Evolutionary conservation across 2,329 filamentous ascomycete genomes (phyloP).

Genomic region (Fusarium dimerum): DNA sequence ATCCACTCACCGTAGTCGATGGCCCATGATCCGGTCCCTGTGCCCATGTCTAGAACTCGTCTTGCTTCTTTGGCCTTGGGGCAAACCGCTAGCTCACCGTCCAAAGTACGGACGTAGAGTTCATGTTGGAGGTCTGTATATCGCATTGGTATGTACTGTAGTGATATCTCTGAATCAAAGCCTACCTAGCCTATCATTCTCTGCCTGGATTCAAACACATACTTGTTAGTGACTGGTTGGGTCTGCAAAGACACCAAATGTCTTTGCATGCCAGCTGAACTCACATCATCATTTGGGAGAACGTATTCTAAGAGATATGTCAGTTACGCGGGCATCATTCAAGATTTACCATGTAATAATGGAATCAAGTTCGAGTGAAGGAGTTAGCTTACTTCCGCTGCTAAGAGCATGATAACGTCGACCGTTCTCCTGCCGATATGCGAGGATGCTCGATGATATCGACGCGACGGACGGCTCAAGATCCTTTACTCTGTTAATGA

Average conservation of each 20-base stretch:
- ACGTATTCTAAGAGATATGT: constrained; percentile 19
- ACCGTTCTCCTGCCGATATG: constrained; percentile 19
- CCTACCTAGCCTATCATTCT: constrained; percentile 5
- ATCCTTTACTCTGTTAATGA: not conserved
- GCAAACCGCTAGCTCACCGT: constrained; percentile 24
- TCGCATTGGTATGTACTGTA: not conserved
- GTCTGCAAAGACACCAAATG: not conserved
- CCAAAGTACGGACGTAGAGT: constrained; percentile 23
- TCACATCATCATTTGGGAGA: constrained; percentile 26
- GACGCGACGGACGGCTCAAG: constrained; percentile 5
- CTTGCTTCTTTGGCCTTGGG: constrained; percentile 20
- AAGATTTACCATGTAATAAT: too few relatives aligned
- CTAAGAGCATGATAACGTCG: constrained; percentile 22
- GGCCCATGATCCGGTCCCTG: constrained; percentile 36
- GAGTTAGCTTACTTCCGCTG: constrained; percentile 8
- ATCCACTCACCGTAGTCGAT: constrained; percentile 30
- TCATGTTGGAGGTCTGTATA: constrained; percentile 30
- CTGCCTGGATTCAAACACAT: not conserved
- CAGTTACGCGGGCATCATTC: not conserved
- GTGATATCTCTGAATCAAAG: not conserved
- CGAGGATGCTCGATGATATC: constrained; percentile 10
- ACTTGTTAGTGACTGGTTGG: not conserved
- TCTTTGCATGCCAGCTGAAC: not conserved
- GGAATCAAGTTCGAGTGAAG: too few relatives aligned
- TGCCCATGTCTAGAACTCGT: constrained; percentile 34